These are phyloP conservation scores for Ceratopteris richardii DNA, from an alignment of 75 land plant species.

Conservation along the genomic window DNA sequence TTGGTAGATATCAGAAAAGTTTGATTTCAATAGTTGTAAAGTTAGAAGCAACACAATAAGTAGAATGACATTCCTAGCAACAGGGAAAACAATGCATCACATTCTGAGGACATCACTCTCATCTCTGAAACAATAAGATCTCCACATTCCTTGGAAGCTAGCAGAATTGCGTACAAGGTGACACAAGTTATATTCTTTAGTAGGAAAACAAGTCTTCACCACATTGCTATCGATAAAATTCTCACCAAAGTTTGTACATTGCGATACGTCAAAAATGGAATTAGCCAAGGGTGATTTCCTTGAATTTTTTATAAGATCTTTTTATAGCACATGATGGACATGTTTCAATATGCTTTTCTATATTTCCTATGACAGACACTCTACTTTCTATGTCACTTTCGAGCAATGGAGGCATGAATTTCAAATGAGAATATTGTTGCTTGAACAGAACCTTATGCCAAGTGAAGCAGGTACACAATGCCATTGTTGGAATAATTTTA, in stretches of 20 bases:
- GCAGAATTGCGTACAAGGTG: constrained; percentile 57
- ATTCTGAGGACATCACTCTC: constrained; percentile 31
- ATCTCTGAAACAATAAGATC: constrained; percentile 37
- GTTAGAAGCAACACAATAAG: constrained; percentile 14
- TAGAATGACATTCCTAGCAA: constrained; percentile 48
- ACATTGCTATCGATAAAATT: constrained; percentile 50
- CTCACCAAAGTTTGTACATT: constrained; percentile 66
- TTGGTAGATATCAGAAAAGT: constrained; percentile 65
- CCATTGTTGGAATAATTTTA: constrained; percentile 74
- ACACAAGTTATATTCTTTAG: constrained; percentile 48
- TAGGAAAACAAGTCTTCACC: constrained; percentile 34
- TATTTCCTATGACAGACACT: no score
- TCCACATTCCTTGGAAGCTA: constrained; percentile 65
- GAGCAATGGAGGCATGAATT: constrained; percentile 60
- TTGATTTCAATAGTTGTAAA: constrained; percentile 58
- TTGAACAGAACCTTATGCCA: constrained; percentile 59
- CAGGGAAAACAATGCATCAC: constrained; percentile 63
- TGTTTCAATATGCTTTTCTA: no score
- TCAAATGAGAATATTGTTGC: constrained; percentile 46
- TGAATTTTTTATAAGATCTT: constrained; percentile 30
- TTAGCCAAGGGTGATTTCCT: constrained; percentile 65
- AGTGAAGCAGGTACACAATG: constrained; percentile 78
- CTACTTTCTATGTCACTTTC: constrained; percentile 2
- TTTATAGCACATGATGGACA: no score
- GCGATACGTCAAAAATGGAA: constrained; percentile 54